Conservation (phyloP, 495 filamentous ascomycete genomes). For the Oidiodendron maius region DNA sequence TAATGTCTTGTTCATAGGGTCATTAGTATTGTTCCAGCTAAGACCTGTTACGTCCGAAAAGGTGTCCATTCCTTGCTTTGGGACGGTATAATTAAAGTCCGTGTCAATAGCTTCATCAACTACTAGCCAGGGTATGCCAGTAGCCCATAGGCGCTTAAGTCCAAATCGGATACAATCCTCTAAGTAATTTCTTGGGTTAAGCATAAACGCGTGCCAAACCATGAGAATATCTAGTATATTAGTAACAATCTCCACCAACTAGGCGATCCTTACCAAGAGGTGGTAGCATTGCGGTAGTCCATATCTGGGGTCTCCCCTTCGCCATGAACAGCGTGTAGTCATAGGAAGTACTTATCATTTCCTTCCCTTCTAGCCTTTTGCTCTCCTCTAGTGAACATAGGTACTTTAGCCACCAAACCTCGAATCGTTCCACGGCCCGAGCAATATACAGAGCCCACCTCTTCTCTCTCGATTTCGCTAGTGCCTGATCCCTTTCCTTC, state of each 20-base stretch:
- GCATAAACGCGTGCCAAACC: conserved; percentile 86
- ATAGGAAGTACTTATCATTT: conserved; percentile 9
- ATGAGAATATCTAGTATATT: conserved; percentile 63
- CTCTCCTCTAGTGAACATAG: conserved; percentile 8
- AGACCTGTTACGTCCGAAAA: conserved; percentile 49
- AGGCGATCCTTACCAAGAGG: conserved; percentile 20
- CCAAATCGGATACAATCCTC: conserved; percentile 70
- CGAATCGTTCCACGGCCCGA: conserved; percentile 68
- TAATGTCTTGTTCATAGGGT: conserved; percentile 40
- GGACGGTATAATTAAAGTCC: conserved; percentile 54
- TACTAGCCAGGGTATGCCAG: conserved; percentile 65
- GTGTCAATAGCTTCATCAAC: conserved; percentile 60
- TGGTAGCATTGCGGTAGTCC: conserved; percentile 23
- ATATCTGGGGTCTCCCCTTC: conserved; percentile 10
- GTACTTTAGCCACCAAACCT: conserved; percentile 57
- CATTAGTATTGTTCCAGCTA: conserved; percentile 54
- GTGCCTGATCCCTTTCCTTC: conserved; percentile 18
- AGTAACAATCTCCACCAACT: neutral
- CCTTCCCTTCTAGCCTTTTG: conserved; percentile 12
- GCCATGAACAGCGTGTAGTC: conserved; percentile 10
- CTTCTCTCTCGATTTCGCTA: conserved; percentile 63
- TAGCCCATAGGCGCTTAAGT: conserved; percentile 52
- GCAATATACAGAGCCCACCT: conserved; percentile 74
- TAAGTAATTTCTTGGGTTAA: conserved; percentile 72
- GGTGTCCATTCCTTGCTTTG: conserved; percentile 30